Conservation (phyloP, 2,329 filamentous ascomycete species). For the Incumbomyces delicatus region DNA sequence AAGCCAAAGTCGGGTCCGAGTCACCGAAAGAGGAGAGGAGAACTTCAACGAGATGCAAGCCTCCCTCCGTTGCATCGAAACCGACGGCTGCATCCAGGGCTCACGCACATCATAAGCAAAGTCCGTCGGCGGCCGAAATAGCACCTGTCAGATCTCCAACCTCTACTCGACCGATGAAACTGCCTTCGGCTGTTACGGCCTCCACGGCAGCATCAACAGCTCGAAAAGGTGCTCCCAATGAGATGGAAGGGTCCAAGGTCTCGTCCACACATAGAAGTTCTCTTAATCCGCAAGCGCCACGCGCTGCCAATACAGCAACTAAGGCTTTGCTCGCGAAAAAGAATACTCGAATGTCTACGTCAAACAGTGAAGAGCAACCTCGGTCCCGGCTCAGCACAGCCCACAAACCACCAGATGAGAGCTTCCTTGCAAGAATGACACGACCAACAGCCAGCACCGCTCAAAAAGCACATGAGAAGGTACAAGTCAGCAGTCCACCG, state of each 20-base stretch:
- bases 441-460: slow-evolving; percentile 42
- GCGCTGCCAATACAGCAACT: slow-evolving; percentile 14
- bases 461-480: slow-evolving; percentile 39
- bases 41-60: slow-evolving; percentile 26
- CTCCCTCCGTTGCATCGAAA: slow-evolving; percentile 10
- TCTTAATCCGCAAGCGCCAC: neutral
- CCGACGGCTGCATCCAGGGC: slow-evolving; percentile 5
- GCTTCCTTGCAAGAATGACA: slow-evolving; percentile 43
- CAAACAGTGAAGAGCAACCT: slow-evolving; percentile 24
- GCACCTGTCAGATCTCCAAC: slow-evolving; percentile 31
- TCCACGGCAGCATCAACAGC: slow-evolving; percentile 32
- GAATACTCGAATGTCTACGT: slow-evolving; percentile 22
- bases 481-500: slow-evolving; percentile 33
- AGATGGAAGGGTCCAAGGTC: slow-evolving; percentile 9
- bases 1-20: neutral
- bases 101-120: slow-evolving; percentile 7
- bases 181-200: slow-evolving; percentile 32
- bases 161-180: slow-evolving; percentile 24
- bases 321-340: slow-evolving; percentile 22
- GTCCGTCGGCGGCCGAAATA: slow-evolving; percentile 16
- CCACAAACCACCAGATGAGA: slow-evolving; percentile 33
- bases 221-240: slow-evolving; percentile 20
- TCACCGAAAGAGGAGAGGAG: slow-evolving; percentile 24
- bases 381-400: slow-evolving; percentile 31
- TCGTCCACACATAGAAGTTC: slow-evolving; percentile 23